These are phyloP conservation scores for Prunus persica DNA, from an alignment of 306 rosid species.

Conservation along the genomic window DNA sequence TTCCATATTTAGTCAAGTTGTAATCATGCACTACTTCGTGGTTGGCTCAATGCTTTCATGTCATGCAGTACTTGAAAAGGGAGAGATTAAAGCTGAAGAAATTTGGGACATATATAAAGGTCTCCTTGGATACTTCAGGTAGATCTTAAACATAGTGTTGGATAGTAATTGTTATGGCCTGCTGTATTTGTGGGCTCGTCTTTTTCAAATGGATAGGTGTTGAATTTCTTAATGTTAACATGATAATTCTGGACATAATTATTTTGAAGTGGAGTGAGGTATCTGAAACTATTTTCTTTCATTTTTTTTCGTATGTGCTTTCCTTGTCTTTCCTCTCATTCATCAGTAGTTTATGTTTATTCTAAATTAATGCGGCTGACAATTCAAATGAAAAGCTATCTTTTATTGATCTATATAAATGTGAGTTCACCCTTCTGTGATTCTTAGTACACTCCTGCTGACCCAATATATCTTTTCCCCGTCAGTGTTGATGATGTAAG, in stretches of 20 bases:
- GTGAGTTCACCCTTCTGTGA: not conserved
- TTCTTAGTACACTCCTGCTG: not conserved
- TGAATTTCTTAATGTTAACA: not conserved
- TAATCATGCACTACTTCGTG: not conserved
- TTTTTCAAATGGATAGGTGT: not conserved
- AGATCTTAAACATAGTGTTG: slow-evolving; percentile 20
- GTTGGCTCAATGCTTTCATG: slow-evolving; percentile 22
- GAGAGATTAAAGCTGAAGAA: slow-evolving; percentile 70
- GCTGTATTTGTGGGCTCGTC: not conserved
- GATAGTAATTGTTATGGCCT: slow-evolving; percentile 13
- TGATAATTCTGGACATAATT: not conserved
- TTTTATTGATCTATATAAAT: not conserved
- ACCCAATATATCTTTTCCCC: not conserved
- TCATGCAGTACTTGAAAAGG: slow-evolving; percentile 85
- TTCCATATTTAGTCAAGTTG: slow-evolving; percentile 8
- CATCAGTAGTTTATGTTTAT: not conserved
- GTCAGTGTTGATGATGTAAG: too few relatives aligned
- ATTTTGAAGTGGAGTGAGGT: not conserved
- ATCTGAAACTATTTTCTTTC: not conserved
- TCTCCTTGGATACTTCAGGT: slow-evolving; percentile 75
- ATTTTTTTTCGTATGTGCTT: not conserved
- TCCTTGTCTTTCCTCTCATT: not conserved
- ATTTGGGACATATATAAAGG: slow-evolving; percentile 72
- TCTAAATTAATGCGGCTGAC: not conserved
- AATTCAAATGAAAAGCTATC: not conserved